These are phyloP conservation scores for Leersia perrieri DNA, from an alignment of 176 grass and related monocot species.

Conservation along the genomic window DNA sequence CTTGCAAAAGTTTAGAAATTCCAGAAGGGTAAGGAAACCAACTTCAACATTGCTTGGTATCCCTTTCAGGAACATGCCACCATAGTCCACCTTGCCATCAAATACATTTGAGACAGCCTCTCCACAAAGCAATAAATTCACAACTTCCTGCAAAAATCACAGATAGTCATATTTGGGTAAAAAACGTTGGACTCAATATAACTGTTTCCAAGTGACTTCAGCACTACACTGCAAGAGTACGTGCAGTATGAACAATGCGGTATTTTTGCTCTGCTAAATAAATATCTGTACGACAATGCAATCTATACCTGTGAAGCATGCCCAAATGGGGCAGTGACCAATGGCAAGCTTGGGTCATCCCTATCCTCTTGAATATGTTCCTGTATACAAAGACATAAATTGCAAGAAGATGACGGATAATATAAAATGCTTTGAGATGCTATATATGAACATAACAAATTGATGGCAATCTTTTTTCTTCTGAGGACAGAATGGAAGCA, in stretches of 20 bases:
- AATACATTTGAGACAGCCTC: constrained; percentile 99
- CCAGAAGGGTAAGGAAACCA: constrained; percentile 93
- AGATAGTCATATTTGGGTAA: constrained; percentile 8
- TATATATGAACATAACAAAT: not conserved
- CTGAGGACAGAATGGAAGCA: not conserved
- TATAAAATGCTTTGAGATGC: not conserved
- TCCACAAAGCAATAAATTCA: constrained; percentile 98
- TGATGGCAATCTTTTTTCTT: constrained; percentile 1
- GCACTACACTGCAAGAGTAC: constrained; percentile 6
- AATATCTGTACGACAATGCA: constrained; percentile 10
- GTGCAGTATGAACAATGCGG: constrained; percentile 2
- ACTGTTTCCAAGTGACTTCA: constrained; percentile 3
- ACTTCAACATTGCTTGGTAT: constrained; percentile 78
- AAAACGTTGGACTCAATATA: not conserved
- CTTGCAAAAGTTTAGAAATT: constrained; percentile 96
- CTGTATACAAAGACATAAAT: constrained; percentile 44
- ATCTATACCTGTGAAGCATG: constrained; percentile 91
- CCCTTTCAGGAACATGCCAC: constrained; percentile 94
- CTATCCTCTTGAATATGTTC: constrained; percentile 80
- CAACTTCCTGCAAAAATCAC: constrained; percentile 79
- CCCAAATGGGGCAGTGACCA: constrained; percentile 98
- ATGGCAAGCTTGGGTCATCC: constrained; percentile 90
- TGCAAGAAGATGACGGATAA: constrained; percentile 22
- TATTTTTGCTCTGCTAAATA: constrained; percentile 6
- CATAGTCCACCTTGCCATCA: constrained; percentile 97